A percentile compares a stretch with the other conserved stretches of the same genome.
phyloP scores from a whole-genome alignment of 1,284 basidiomycete species.

The Paramarasmius palmivorus region DNA sequence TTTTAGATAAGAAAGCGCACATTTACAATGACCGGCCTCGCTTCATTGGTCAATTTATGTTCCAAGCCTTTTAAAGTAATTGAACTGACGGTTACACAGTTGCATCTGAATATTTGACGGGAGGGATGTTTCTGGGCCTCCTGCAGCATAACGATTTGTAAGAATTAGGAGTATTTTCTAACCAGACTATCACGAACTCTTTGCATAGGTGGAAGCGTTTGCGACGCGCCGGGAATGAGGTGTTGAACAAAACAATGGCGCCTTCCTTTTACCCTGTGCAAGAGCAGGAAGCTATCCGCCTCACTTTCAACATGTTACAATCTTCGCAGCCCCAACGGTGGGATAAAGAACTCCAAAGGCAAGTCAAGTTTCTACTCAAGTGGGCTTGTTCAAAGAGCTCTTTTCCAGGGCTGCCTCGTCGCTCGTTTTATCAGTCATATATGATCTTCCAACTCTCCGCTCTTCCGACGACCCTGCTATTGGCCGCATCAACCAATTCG shows the following conservation, averaged over 20 bases:
- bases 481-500: slow-evolving; percentile 18
- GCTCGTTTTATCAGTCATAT: slow-evolving; percentile 20
- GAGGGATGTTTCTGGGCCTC: background rate
- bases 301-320: background rate
- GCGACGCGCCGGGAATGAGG: background rate
- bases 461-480: slow-evolving; percentile 19
- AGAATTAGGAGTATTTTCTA: background rate
- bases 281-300: background rate
- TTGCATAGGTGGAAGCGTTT: background rate
- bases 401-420: slow-evolving; percentile 19
- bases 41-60: background rate
- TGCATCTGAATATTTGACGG: background rate
- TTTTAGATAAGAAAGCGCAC: slow-evolving; percentile 17
- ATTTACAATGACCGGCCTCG: slow-evolving; percentile 20
- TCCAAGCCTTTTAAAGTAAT: no score
- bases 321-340: background rate
- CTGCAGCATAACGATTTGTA: background rate
- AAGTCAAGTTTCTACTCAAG: background rate
- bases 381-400: background rate
- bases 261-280: background rate
- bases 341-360: background rate
- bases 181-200: background rate
- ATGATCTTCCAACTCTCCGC: slow-evolving; percentile 20
- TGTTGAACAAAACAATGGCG: background rate
- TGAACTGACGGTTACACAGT: no score